Evolutionary conservation across 345 rosid genomes (phyloP).

Genomic region (Citropsis articulata): DNA sequence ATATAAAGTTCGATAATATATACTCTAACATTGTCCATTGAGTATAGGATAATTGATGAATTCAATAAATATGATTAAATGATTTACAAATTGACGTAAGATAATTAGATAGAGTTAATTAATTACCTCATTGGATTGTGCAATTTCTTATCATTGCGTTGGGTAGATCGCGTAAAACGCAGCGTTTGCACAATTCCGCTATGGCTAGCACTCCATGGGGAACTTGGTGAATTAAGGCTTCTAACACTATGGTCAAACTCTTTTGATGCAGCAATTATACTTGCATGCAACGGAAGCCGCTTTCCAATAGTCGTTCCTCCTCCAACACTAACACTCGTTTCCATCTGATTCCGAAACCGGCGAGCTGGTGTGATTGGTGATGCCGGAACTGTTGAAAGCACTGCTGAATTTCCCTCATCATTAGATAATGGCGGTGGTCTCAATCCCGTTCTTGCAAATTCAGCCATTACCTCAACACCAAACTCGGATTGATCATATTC

Average conservation of each 20-base stretch:
- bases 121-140: conserved; percentile 47
- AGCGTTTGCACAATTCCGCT: conserved; percentile 43
- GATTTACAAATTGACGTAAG: too few relatives aligned
- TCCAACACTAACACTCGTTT: neutral
- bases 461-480: conserved; percentile 52
- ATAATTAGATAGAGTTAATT: too few relatives aligned
- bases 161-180: conserved; percentile 43
- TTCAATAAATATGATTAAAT: too few relatives aligned
- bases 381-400: conserved; percentile 26
- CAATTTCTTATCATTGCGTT: conserved; percentile 23
- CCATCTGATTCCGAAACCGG: conserved; percentile 5
- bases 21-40: too few relatives aligned
- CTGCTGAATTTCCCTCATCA: conserved; percentile 27
- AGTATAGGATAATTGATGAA: too few relatives aligned
- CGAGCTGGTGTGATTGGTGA: conserved; percentile 26
- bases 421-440: conserved; percentile 44
- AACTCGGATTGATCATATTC: conserved; percentile 51
- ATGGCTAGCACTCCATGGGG: conserved; percentile 52
- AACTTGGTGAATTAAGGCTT: conserved; percentile 39
- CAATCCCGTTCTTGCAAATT: conserved; percentile 48
- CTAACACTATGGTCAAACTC: conserved; percentile 51
- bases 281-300: conserved; percentile 31
- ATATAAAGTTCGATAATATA: too few relatives aligned
- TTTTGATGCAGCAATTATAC: neutral
- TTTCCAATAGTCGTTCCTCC: conserved; percentile 10